phyloP scores from a whole-genome alignment of 306 rosid species.

The Purshia tridentata region DNA sequence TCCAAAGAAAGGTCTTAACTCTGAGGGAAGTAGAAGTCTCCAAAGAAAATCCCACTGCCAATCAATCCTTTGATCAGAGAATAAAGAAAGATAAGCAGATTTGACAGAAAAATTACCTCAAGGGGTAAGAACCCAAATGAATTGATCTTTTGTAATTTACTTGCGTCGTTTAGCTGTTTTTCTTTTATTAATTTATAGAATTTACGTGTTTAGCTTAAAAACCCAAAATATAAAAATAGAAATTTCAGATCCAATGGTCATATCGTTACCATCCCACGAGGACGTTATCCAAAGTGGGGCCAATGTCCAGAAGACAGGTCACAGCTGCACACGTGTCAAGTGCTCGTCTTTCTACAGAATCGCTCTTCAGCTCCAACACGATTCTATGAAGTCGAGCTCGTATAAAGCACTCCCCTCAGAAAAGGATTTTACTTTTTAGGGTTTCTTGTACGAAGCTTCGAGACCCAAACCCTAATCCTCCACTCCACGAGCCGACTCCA shows the following conservation, averaged over 20 bases:
- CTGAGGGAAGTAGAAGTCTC: too few relatives aligned
- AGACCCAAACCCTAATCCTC: constrained; percentile 6
- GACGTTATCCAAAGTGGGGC: not conserved
- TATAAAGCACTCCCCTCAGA: not conserved
- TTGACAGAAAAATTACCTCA: too few relatives aligned
- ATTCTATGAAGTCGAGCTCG: not conserved
- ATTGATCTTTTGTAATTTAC: too few relatives aligned
- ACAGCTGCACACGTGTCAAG: constrained; percentile 10
- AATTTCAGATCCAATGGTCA: not conserved
- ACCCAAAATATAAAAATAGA: too few relatives aligned
- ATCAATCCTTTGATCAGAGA: too few relatives aligned
- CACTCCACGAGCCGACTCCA: not conserved
- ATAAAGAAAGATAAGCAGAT: too few relatives aligned
- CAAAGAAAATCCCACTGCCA: too few relatives aligned
- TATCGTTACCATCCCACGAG: not conserved
- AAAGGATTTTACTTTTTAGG: constrained; percentile 2
- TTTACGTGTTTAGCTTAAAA: too few relatives aligned
- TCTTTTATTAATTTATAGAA: too few relatives aligned
- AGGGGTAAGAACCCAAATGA: too few relatives aligned
- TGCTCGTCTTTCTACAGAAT: constrained; percentile 2
- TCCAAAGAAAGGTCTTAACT: too few relatives aligned
- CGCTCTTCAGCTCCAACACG: constrained; percentile 9
- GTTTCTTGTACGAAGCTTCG: constrained; percentile 1
- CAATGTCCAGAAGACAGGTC: not conserved
- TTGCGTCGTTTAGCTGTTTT: too few relatives aligned